Evolutionary conservation across 495 filamentous ascomycete genomes (phyloP).

Genomic region (Sordaria brevicollis): DNA sequence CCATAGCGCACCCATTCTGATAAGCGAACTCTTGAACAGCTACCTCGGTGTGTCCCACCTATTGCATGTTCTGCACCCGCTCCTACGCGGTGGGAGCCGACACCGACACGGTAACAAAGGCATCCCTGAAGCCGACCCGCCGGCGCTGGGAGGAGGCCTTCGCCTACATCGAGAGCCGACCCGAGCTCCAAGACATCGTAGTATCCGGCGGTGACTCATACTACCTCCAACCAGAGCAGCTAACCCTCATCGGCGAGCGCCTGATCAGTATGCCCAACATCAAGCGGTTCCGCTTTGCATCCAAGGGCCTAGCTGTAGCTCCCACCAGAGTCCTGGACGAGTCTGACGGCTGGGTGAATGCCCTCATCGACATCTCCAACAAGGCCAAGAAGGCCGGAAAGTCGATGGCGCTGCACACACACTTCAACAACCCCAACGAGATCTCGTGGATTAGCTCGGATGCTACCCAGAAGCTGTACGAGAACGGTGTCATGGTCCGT

Average conservation of each 20-base stretch:
- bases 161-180: constrained; percentile 39
- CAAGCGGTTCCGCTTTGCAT: constrained; percentile 45
- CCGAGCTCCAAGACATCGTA: constrained; percentile 41
- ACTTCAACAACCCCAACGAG: constrained; percentile 52
- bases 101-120: constrained; percentile 40
- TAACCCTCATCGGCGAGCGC: constrained; percentile 28
- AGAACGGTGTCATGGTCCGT: constrained; percentile 39
- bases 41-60: constrained; percentile 46
- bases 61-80: constrained; percentile 50
- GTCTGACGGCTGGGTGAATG: constrained; percentile 40
- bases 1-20: not conserved
- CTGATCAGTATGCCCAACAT: constrained; percentile 31
- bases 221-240: constrained; percentile 29
- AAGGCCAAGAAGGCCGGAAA: constrained; percentile 40
- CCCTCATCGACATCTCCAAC: constrained; percentile 37
- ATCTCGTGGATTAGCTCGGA: constrained; percentile 47
- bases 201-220: constrained; percentile 50
- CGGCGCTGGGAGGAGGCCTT: constrained; percentile 37
- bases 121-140: constrained; percentile 29
- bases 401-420: constrained; percentile 49
- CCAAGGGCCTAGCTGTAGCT: constrained; percentile 45
- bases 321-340: constrained; percentile 40
- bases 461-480: constrained; percentile 39
- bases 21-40: constrained; percentile 19
- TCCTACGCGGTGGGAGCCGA: constrained; percentile 44